phyloP scores from a whole-genome alignment of 2,329 filamentous ascomycete genomes.

The Trichophyton schoenleinii region DNA sequence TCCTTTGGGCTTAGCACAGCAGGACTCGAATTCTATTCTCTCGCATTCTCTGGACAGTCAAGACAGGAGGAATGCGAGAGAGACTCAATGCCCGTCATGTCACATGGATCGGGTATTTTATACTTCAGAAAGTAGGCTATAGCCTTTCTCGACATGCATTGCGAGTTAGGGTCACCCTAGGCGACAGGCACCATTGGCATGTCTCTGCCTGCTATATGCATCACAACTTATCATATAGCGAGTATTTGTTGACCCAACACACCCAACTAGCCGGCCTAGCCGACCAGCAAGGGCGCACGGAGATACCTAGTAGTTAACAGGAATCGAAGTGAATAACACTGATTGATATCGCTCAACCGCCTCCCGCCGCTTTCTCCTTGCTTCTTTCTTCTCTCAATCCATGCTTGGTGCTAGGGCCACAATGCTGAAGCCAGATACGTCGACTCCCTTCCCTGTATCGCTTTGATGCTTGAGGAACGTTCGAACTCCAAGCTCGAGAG shows the following conservation, averaged over 20 bases:
- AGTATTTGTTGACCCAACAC: background rate
- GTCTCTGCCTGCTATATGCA: conserved; percentile 1
- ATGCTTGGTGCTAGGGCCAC: conserved; percentile 10
- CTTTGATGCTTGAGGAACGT: conserved; percentile 12
- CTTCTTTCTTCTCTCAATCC: conserved; percentile 3
- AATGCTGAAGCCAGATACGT: conserved; percentile 10
- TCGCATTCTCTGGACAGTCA: no score
- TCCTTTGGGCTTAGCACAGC: no score
- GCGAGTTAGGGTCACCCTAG: background rate
- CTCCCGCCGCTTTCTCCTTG: background rate
- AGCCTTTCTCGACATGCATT: background rate
- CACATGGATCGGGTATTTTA: conserved; percentile 3
- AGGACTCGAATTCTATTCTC: no score
- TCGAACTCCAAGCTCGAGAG: conserved; percentile 20
- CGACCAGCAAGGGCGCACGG: background rate
- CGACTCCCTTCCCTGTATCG: conserved; percentile 5
- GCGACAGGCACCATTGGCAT: background rate
- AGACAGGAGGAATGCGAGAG: no score
- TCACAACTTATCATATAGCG: background rate
- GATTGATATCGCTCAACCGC: background rate
- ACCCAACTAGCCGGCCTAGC: background rate
- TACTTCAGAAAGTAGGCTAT: background rate
- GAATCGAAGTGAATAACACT: background rate
- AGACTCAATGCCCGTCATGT: background rate
- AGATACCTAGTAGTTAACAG: background rate